These are phyloP conservation scores for Corynespora cassiicola DNA, from an alignment of 2,329 filamentous ascomycete genomes.

Conservation along the genomic window DNA sequence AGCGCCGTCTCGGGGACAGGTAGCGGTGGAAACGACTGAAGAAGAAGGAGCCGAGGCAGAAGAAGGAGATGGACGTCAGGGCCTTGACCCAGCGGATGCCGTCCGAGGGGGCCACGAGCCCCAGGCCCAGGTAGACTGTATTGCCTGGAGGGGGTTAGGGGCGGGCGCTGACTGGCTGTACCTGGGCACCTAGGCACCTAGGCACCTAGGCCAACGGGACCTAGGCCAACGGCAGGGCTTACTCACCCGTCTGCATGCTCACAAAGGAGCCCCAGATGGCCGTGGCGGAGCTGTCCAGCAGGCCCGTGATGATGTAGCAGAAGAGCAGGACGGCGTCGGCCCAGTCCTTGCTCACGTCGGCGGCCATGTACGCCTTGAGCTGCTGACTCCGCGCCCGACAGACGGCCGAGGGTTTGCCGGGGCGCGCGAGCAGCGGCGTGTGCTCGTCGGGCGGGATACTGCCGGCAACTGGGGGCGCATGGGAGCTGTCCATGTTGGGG, in stretches of 20 bases:
- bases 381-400: slow-evolving; percentile 10
- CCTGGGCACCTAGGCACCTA: too few species aligned
- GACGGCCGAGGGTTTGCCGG: slow-evolving; percentile 24
- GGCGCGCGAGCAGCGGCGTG: slow-evolving; percentile 39
- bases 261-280: slow-evolving; percentile 82
- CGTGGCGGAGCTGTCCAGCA: slow-evolving; percentile 78
- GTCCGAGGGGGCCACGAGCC: slow-evolving; percentile 64
- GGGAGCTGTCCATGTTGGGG: too few species aligned
- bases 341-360: slow-evolving; percentile 66
- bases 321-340: slow-evolving; percentile 73
- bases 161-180: too few species aligned
- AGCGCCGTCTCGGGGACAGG: slow-evolving; percentile 67
- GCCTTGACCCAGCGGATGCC: slow-evolving; percentile 73
- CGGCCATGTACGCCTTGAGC: slow-evolving; percentile 42
- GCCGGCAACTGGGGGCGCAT: too few species aligned
- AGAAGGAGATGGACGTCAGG: slow-evolving; percentile 71
- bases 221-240: too few species aligned
- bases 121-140: slow-evolving; percentile 79
- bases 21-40: slow-evolving; percentile 73
- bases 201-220: too few species aligned
- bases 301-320: slow-evolving; percentile 78
- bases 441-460: slow-evolving; percentile 32
- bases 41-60: slow-evolving; percentile 74
- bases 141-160: slow-evolving; percentile 67
- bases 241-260: slow-evolving; percentile 79